These are phyloP conservation scores for Solanum hybrid DNA, from an alignment of 305 asterid genomes.

Conservation along the genomic window DNA sequence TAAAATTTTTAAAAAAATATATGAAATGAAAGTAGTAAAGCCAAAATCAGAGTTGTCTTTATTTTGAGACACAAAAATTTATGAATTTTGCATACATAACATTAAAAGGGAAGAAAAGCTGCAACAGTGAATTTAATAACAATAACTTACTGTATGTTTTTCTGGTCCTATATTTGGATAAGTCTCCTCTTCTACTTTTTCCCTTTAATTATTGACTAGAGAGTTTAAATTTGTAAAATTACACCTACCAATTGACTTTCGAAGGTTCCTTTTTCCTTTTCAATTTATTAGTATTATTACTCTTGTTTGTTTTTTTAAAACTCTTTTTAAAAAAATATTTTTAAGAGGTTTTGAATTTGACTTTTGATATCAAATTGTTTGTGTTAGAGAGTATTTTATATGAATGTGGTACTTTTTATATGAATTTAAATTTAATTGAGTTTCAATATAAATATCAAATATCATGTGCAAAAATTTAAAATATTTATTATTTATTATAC, in stretches of 20 bases:
- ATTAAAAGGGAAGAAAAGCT: background rate
- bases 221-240: background rate
- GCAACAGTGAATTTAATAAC: background rate
- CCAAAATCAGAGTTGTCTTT: background rate
- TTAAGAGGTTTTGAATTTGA: background rate
- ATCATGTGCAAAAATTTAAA: background rate
- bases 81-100: background rate
- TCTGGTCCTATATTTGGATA: constrained; percentile 5
- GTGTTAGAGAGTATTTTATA: background rate
- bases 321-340: background rate
- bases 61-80: background rate
- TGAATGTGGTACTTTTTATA: background rate
- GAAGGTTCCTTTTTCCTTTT: background rate
- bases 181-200: background rate
- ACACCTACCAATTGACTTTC: background rate
- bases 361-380: background rate
- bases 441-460: background rate
- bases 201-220: background rate
- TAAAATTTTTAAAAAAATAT: background rate
- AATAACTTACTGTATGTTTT: background rate
- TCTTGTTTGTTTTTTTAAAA: background rate
- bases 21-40: background rate
- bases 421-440: background rate
- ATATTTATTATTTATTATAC: background rate
- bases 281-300: background rate